Percentiles rank a stretch among this genome's conserved stretches.
Evolutionary conservation across 2,329 filamentous ascomycete species (phyloP).

Genomic region (Ascomycota sp.): DNA sequence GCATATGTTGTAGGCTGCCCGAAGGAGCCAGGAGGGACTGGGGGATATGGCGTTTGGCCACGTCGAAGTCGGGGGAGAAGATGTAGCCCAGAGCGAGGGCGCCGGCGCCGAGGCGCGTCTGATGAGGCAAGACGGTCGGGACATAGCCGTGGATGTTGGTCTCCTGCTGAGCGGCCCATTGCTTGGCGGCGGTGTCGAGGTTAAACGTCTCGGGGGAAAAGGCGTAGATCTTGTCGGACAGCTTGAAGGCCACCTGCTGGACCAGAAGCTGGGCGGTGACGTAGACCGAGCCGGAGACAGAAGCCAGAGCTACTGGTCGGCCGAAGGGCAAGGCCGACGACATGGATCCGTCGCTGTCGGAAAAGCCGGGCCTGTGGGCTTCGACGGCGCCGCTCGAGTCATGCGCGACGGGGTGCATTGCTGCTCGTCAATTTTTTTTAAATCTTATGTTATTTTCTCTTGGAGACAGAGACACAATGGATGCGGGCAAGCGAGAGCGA

Average conservation of each 20-base stretch:
- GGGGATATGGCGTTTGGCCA: conserved; percentile 73
- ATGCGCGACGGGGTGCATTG: conserved; percentile 15
- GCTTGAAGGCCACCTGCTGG: conserved; percentile 82
- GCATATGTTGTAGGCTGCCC: conserved; percentile 57
- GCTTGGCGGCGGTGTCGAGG: conserved; percentile 59
- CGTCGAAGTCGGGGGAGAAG: conserved; percentile 89
- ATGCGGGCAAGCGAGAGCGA: no score
- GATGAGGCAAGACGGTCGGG: conserved; percentile 56
- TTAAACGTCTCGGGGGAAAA: conserved; percentile 90
- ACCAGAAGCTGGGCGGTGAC: conserved; percentile 80
- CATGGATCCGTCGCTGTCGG: conserved; percentile 15
- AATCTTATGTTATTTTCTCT: no score
- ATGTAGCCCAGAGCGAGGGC: conserved; percentile 86
- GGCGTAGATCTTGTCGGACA: conserved; percentile 93
- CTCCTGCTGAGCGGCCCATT: conserved; percentile 49
- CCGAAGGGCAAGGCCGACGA: conserved; percentile 35
- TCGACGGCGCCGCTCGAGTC: conserved; percentile 13
- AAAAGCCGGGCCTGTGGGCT: conserved; percentile 5
- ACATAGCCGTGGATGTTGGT: conserved; percentile 64
- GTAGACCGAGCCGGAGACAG: conserved; percentile 73
- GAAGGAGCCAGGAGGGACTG: conserved; percentile 79
- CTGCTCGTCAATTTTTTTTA: no score
- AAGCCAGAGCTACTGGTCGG: conserved; percentile 27
- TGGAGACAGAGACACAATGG: no score
- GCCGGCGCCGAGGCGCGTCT: conserved; percentile 75